These are phyloP conservation scores for Apiotrichum akiyoshidainum DNA, from an alignment of 1,284 basidiomycete genomes.

Conservation along the genomic window DNA sequence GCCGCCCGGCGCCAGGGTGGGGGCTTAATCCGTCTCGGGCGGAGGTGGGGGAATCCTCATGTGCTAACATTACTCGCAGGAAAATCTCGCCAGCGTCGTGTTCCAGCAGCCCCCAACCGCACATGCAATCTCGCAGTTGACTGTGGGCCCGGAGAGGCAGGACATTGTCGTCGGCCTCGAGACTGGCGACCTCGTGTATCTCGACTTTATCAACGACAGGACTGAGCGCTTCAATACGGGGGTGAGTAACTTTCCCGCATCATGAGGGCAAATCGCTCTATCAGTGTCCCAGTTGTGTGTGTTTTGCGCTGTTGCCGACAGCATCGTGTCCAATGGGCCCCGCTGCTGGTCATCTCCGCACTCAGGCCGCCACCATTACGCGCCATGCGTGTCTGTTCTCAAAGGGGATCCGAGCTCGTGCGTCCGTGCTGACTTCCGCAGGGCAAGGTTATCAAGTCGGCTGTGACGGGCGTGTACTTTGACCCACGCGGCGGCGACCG, in stretches of 20 bases:
- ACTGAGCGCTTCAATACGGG: conserved; percentile 91
- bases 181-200: conserved; percentile 89
- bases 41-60: neutral
- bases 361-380: no score
- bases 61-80: conserved; percentile 54
- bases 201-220: conserved; percentile 65
- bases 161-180: conserved; percentile 91
- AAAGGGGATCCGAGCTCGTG: neutral
- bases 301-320: no score
- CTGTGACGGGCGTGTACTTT: conserved; percentile 82
- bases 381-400: neutral
- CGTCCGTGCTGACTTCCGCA: conserved; percentile 32
- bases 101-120: conserved; percentile 85
- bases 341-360: no score
- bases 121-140: conserved; percentile 76
- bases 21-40: neutral
- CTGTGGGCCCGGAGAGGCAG: conserved; percentile 61
- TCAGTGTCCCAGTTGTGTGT: no score
- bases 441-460: conserved; percentile 74
- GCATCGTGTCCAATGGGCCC: no score
- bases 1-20: no score
- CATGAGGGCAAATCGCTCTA: no score
- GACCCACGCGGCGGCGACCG: conserved; percentile 78
- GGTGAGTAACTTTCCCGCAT: conserved; percentile 51
- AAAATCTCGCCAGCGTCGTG: conserved; percentile 76